Evolutionary conservation across 2,329 filamentous ascomycete species (phyloP), one percentile per base, ranked within the genome.

Genomic region (Nemania serpens): DNA sequence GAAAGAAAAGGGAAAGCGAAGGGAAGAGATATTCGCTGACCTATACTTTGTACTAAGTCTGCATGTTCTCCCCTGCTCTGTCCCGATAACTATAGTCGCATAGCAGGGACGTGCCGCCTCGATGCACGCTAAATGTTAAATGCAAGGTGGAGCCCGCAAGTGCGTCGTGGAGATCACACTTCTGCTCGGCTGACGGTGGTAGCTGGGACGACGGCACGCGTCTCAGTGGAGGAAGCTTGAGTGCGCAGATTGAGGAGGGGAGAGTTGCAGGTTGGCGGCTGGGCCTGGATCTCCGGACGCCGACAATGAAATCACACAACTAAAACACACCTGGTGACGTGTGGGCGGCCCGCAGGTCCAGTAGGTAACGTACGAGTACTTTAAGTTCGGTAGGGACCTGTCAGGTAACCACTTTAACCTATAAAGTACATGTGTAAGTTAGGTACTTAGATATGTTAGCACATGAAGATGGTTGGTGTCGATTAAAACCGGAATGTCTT

Each of bases 131-230:
- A 3, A 29, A 29, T 29, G 25, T 7, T 7, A 33, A 10, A 15
- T 12, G 25, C 9, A 61, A 48, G 39, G 47, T 54, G 51, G 51
- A 54, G 29, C 25, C 37, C 50, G 37, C n/a, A 42, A 43, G 17
- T 43, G 39, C 37, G 41, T 29, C 17, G 58, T 63, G 42, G 42
- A 60, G 57, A 53, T 50, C 51, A 50, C 42, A 42, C 34, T 55
- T 36, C 22, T 54, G 53, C 50, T 48, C 49, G 61, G 61, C 61
- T 54, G 58, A 58, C 52, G 49, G 25, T 49, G n/a, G 29, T 41
- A 36, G 42, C 43, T 41, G 53, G 20, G 25, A 29, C 25, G 25
- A 45, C 42, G 20, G 37, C 58, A 54, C 53, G 53, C 49, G 49
- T 22, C 57, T 46, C 25, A n/a, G 47, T 51, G 43, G 50, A 52